phyloP scores from a whole-genome alignment of 331 rosid species.

The Dryas integrifolia region DNA sequence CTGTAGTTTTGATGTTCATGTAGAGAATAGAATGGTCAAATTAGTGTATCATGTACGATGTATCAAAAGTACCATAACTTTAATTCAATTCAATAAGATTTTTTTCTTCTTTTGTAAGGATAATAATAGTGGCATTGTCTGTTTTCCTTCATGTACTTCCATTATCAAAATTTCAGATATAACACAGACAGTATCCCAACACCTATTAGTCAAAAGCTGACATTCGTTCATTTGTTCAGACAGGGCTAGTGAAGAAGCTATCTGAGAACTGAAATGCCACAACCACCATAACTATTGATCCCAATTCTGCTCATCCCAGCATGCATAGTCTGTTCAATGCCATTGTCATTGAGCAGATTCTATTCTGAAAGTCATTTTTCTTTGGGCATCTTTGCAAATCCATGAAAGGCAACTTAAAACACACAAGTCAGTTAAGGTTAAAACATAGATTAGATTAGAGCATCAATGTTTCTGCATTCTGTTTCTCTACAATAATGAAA shows the following conservation, averaged over 20 bases:
- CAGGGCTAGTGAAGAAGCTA: background rate
- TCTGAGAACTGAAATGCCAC: background rate
- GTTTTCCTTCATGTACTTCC: background rate
- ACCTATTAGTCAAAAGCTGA: too few species aligned
- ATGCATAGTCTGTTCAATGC: too few species aligned
- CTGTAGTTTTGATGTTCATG: constrained; percentile 1
- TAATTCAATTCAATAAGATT: constrained; percentile 1
- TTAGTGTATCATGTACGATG: constrained; percentile 12
- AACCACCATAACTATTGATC: too few species aligned
- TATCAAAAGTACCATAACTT: constrained; percentile 7
- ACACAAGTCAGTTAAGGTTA: background rate
- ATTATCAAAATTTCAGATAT: too few species aligned
- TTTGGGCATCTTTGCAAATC: background rate
- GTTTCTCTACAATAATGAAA: too few species aligned
- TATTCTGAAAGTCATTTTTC: background rate
- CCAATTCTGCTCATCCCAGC: too few species aligned
- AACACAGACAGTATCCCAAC: too few species aligned
- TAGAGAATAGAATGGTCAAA: background rate
- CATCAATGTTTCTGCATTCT: too few species aligned
- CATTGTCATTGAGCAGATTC: background rate
- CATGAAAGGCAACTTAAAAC: background rate
- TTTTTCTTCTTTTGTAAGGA: background rate
- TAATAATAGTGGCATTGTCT: background rate
- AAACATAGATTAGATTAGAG: background rate
- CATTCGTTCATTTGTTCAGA: too few species aligned